A percentile compares a stretch with the other conserved stretches of the same genome.
Evolutionary conservation across 1,139 yeast species (phyloP).

Genomic region (Yamadazyma friedrichii): DNA sequence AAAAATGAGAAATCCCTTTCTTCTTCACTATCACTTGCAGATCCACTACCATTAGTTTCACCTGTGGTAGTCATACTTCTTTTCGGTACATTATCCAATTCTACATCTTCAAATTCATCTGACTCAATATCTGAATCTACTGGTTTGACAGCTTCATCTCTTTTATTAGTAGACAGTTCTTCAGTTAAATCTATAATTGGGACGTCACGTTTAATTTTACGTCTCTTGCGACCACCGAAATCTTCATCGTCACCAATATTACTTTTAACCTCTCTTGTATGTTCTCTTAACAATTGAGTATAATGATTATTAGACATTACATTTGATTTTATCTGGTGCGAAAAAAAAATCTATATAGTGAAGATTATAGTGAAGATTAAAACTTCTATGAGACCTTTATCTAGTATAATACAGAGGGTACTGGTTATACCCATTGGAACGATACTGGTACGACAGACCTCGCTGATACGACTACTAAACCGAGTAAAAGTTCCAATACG

Average conservation of each 20-base stretch:
- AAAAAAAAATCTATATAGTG: neutral
- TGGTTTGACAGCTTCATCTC: neutral
- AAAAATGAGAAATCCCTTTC: constrained; percentile 19
- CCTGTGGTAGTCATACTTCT: neutral
- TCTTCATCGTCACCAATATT: neutral
- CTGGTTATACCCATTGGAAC: neutral
- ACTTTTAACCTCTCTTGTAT: neutral
- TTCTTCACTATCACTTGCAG: constrained; percentile 19
- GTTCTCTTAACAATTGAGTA: constrained; percentile 12
- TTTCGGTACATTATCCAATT: constrained; percentile 12
- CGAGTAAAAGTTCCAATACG: constrained; percentile 3
- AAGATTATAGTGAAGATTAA: neutral
- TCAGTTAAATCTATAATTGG: neutral
- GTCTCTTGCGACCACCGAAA: constrained; percentile 7
- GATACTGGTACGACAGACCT: neutral
- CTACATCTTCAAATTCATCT: constrained; percentile 35
- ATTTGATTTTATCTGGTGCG: constrained; percentile 3
- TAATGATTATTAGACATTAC: constrained; percentile 11
- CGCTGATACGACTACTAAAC: neutral
- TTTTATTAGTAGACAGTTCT: neutral
- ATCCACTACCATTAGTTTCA: neutral
- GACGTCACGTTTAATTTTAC: constrained; percentile 2
- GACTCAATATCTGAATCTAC: constrained; percentile 16
- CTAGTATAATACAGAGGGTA: neutral
- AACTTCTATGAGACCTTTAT: neutral